phyloP scores from a whole-genome alignment of 768 basidiomycete species.

The Chalciporus piperatus region DNA sequence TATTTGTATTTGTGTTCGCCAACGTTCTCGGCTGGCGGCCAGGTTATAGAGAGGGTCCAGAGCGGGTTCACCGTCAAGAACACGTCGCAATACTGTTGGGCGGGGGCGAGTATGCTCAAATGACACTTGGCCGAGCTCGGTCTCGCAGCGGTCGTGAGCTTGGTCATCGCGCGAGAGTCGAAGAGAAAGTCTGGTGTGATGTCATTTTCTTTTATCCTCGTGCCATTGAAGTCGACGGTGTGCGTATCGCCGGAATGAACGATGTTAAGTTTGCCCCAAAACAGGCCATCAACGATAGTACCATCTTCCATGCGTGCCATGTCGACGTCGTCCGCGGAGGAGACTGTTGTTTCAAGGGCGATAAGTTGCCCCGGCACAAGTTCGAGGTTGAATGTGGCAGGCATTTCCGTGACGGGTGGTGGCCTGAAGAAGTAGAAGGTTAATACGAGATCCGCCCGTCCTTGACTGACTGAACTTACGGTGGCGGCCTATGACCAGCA shows the following conservation, averaged over 20 bases:
- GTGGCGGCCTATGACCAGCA: conserved; percentile 40
- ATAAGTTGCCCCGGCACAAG: conserved; percentile 76
- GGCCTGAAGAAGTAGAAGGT: conserved; percentile 33
- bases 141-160: conserved; percentile 71
- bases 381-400: conserved; percentile 80
- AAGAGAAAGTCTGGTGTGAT: conserved; percentile 67
- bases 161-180: conserved; percentile 74
- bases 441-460: conserved; percentile 9
- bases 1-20: conserved; percentile 76
- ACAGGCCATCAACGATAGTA: conserved; percentile 78
- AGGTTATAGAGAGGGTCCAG: conserved; percentile 74
- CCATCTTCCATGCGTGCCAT: conserved; percentile 93
- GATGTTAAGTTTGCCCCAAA: conserved; percentile 86
- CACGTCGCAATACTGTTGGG: conserved; percentile 78
- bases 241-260: conserved; percentile 76
- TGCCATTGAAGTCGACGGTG: conserved; percentile 79
- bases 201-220: conserved; percentile 63
- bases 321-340: conserved; percentile 78
- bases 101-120: conserved; percentile 69
- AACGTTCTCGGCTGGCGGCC: conserved; percentile 73
- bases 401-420: conserved; percentile 83
- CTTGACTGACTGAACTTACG: conserved; percentile 36
- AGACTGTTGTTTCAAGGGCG: conserved; percentile 74
- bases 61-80: conserved; percentile 64
- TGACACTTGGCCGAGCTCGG: conserved; percentile 75